These are phyloP conservation scores for Prunella vulgaris DNA, from an alignment of 257 asterid genomes.

Conservation along the genomic window DNA sequence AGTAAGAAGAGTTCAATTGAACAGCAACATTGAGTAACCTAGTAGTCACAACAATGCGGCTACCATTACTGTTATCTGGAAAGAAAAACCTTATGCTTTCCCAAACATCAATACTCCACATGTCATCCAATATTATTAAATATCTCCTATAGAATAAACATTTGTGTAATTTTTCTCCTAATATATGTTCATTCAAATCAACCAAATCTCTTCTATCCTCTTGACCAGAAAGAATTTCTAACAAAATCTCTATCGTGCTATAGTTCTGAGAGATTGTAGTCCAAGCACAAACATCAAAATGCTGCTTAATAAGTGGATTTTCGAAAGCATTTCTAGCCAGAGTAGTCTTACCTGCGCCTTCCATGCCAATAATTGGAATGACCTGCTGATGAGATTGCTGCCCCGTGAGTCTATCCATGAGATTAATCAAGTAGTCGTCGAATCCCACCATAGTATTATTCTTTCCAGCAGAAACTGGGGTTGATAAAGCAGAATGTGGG, in stretches of 20 bases:
- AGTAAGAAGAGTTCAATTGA: no score
- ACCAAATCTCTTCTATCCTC: neutral
- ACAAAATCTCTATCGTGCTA: neutral
- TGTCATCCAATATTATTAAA: neutral
- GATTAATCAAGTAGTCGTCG: neutral
- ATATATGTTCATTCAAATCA: neutral
- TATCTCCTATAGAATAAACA: neutral
- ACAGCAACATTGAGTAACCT: no score
- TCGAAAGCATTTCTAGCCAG: neutral
- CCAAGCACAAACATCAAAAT: neutral
- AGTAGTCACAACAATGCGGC: no score
- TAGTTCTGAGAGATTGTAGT: neutral
- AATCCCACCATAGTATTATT: neutral
- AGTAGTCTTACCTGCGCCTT: slow-evolving; percentile 10
- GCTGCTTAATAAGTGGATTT: neutral
- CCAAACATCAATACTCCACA: no score
- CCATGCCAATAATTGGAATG: neutral
- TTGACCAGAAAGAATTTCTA: neutral
- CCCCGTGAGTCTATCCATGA: neutral
- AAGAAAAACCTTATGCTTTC: no score
- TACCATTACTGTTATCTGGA: no score
- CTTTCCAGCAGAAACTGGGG: neutral
- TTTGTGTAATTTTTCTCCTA: neutral
- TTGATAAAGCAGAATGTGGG: neutral
- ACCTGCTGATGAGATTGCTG: neutral